Evolutionary conservation across 805 yeast species (phyloP).

Genomic region (Metschnikowia reukaufii): DNA sequence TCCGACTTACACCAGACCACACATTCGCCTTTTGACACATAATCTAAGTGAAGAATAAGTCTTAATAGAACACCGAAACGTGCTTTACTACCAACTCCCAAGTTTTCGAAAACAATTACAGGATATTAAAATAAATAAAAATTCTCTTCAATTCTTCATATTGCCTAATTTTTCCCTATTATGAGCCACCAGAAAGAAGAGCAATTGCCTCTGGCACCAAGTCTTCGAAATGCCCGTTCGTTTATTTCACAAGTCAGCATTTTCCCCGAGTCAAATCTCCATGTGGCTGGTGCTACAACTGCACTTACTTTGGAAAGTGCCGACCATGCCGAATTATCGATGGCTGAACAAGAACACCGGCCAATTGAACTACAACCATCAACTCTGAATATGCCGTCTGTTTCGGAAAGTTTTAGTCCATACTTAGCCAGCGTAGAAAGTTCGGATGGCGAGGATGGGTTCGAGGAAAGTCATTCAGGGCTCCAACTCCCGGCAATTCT

Average conservation of each 20-base stretch:
- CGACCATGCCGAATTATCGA: constrained; percentile 13
- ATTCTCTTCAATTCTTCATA: too few relatives aligned
- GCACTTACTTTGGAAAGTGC: constrained; percentile 19
- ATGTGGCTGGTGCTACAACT: constrained; percentile 16
- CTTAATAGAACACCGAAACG: too few relatives aligned
- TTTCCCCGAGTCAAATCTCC: constrained; percentile 4
- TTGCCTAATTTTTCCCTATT: not conserved
- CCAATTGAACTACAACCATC: constrained; percentile 3
- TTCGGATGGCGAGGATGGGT: constrained; percentile 10
- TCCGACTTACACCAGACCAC: too few relatives aligned
- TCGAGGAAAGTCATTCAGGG: constrained; percentile 5
- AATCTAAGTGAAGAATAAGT: too few relatives aligned
- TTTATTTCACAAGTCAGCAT: constrained; percentile 3
- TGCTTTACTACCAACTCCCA: too few relatives aligned
- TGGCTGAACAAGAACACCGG: constrained; percentile 6
- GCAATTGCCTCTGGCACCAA: not conserved
- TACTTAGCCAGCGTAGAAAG: constrained; percentile 6
- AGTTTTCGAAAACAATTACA: too few relatives aligned
- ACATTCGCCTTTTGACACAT: too few relatives aligned
- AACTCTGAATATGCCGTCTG: constrained; percentile 1
- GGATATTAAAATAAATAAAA: too few relatives aligned
- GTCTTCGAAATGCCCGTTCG: constrained; percentile 9
- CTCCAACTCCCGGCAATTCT: constrained; percentile 10
- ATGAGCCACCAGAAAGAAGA: not conserved
- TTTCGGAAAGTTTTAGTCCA: constrained; percentile 8